Evolutionary conservation across 345 rosid species (phyloP).

Genomic region (Moricandia arvensis): DNA sequence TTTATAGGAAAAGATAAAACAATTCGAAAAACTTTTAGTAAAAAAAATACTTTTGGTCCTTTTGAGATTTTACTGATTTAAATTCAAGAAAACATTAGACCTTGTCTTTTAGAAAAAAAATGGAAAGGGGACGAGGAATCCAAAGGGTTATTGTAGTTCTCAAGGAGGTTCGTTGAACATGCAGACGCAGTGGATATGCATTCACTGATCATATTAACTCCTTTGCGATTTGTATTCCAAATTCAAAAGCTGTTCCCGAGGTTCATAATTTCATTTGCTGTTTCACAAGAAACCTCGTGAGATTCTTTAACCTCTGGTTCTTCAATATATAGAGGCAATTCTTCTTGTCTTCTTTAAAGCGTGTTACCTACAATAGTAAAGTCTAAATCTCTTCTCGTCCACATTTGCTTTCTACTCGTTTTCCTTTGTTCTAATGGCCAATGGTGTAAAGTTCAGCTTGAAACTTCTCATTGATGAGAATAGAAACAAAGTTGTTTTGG

Average conservation of each 20-base stretch:
- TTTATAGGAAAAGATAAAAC: background rate
- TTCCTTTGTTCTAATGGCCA: background rate
- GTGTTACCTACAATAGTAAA: background rate
- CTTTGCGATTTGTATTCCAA: background rate
- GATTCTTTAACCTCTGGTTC: background rate
- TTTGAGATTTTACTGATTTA: background rate
- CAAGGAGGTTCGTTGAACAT: background rate
- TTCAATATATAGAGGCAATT: background rate
- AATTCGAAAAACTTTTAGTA: background rate
- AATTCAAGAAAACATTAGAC: background rate
- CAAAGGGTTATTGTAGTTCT: background rate
- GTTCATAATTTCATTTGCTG: background rate
- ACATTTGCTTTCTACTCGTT: background rate
- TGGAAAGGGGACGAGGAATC: background rate
- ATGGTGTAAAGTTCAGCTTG: slow-evolving; percentile 13
- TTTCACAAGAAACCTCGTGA: background rate
- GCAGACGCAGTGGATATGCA: background rate
- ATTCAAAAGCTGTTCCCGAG: background rate
- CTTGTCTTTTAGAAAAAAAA: background rate
- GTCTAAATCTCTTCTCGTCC: background rate
- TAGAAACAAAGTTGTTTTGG: slow-evolving; percentile 29
- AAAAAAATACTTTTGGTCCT: background rate
- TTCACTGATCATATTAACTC: background rate
- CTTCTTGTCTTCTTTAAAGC: background rate
- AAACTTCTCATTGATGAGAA: slow-evolving; percentile 29